These are phyloP conservation scores for Ceraceosorus guamensis DNA, from an alignment of 1,284 basidiomycete genomes.

Conservation along the genomic window DNA sequence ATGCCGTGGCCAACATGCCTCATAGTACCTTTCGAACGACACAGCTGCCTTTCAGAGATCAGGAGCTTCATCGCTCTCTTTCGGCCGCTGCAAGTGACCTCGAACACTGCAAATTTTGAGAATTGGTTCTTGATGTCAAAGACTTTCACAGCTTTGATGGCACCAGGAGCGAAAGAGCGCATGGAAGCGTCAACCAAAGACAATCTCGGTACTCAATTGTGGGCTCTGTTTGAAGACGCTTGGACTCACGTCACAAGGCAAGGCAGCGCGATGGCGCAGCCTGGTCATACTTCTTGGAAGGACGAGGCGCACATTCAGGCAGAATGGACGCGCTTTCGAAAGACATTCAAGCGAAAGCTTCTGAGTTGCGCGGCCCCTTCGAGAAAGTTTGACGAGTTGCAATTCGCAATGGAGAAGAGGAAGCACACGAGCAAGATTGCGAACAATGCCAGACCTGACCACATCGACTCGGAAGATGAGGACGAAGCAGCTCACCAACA, in stretches of 20 bases:
- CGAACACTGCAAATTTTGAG: neutral
- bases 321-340: slow-evolving; percentile 70
- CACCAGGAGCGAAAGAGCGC: neutral
- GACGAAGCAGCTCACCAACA: neutral
- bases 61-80: neutral
- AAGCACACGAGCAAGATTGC: neutral
- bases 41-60: neutral
- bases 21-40: neutral
- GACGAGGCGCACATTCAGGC: slow-evolving; percentile 35
- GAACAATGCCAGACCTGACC: neutral
- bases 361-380: neutral
- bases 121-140: slow-evolving; percentile 1
- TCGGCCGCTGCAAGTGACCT: slow-evolving; percentile 1
- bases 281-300: neutral
- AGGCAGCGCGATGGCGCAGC: neutral
- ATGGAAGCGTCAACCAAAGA: neutral
- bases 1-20: neutral
- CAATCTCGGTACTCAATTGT: neutral
- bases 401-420: neutral
- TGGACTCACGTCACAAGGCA: neutral
- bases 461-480: neutral
- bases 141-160: neutral
- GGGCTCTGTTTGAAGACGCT: neutral
- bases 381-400: neutral
- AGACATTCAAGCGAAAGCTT: slow-evolving; percentile 56